A percentile compares a stretch with the other conserved stretches of the same genome.
These are phyloP conservation scores for Backusella tarrabulga DNA, from an alignment of 192 early-diverging fungal species.

Conservation along the genomic window DNA sequence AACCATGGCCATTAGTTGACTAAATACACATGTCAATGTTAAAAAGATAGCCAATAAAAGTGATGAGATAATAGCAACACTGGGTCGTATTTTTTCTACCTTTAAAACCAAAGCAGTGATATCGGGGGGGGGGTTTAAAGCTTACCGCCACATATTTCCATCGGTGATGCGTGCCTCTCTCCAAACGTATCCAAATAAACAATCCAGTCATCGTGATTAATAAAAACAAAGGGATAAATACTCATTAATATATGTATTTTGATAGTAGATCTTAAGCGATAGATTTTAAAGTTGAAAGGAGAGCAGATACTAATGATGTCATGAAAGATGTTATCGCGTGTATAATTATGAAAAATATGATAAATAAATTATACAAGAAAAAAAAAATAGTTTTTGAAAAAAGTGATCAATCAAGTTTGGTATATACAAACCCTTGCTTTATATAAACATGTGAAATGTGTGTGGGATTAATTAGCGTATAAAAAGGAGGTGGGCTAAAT, in stretches of 20 bases:
- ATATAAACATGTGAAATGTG: neutral
- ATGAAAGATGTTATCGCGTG: neutral
- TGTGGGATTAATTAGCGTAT: neutral
- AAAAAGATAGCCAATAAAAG: no score
- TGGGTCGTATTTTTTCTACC: no score
- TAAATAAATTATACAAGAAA: no score
- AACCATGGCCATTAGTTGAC: no score
- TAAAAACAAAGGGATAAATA: neutral
- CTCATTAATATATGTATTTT: neutral
- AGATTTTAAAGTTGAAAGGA: neutral
- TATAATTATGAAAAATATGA: neutral
- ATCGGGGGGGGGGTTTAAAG: no score
- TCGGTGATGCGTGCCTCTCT: no score
- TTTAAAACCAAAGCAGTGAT: no score
- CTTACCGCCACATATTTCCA: no score
- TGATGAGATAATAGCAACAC: no score
- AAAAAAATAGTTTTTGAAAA: neutral
- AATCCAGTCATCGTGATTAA: no score
- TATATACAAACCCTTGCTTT: neutral
- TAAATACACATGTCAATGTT: no score
- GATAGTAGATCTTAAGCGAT: neutral
- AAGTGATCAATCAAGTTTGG: neutral
- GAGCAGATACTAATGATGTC: neutral
- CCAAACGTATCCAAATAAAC: no score
- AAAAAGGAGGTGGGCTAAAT: neutral